A percentile compares a stretch with the other conserved stretches of the same genome.
Evolutionary conservation across 331 rosid genomes (phyloP).

Genomic region (Rhamnella rubrinervis): DNA sequence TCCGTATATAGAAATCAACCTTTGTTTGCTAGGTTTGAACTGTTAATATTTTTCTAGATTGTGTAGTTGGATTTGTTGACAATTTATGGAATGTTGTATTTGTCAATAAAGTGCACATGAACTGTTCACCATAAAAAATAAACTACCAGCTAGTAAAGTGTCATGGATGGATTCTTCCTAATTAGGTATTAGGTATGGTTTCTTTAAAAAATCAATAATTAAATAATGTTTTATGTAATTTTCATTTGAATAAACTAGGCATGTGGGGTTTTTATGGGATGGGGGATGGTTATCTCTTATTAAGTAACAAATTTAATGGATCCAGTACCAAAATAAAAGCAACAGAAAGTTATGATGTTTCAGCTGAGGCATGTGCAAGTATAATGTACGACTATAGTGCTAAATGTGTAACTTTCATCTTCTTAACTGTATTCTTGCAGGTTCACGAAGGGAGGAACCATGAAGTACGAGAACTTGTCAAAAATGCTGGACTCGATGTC

Average conservation of each 20-base stretch:
- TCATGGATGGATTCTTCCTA: no score
- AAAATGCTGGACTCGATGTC: slow-evolving; percentile 91
- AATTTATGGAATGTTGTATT: background rate
- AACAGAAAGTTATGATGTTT: background rate
- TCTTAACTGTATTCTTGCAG: slow-evolving; percentile 29
- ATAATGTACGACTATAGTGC: background rate
- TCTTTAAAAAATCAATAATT: no score
- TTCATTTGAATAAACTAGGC: no score
- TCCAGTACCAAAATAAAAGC: no score
- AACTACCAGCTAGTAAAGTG: no score
- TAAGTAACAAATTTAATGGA: no score
- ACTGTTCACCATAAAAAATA: no score
- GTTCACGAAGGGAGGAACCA: slow-evolving; percentile 99
- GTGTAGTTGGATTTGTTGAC: background rate
- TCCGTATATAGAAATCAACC: background rate
- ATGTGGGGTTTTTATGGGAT: no score
- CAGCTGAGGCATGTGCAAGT: background rate
- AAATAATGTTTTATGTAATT: no score
- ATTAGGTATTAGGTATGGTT: no score
- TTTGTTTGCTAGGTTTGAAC: background rate
- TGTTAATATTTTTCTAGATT: background rate
- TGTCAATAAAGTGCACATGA: no score
- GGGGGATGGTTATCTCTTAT: no score
- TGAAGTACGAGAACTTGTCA: slow-evolving; percentile 92
- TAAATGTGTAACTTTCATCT: background rate